phyloP scores from a whole-genome alignment of 148 eudicot species.

The Dysphania ambrosioides region DNA sequence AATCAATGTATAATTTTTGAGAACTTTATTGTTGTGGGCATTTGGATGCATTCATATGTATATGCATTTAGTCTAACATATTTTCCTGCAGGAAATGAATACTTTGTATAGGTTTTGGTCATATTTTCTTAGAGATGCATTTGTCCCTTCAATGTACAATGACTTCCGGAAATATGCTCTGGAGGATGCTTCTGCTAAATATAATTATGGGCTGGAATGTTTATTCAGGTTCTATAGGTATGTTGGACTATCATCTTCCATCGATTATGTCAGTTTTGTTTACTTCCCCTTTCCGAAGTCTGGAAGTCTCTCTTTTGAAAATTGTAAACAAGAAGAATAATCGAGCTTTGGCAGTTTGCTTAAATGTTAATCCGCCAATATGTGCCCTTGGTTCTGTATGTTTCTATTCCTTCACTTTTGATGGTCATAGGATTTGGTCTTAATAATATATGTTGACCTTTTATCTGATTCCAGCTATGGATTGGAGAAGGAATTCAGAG shows the following conservation, averaged over 20 bases:
- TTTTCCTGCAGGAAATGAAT: constrained; percentile 83
- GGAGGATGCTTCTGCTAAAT: constrained; percentile 83
- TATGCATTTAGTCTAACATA: not conserved
- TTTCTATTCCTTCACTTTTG: not conserved
- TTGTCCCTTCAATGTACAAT: constrained; percentile 70
- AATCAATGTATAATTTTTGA: not conserved
- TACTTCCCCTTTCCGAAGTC: not conserved
- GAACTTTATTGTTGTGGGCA: not conserved
- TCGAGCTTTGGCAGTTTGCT: not conserved
- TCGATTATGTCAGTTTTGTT: not conserved
- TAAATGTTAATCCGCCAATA: not conserved
- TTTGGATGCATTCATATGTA: not conserved
- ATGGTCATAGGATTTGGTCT: not conserved
- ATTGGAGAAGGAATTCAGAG: constrained; percentile 82
- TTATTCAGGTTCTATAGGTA: constrained; percentile 94
- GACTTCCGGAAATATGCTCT: constrained; percentile 70
- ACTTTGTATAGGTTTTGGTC: constrained; percentile 95
- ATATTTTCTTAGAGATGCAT: constrained; percentile 68
- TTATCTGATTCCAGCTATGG: constrained; percentile 66
- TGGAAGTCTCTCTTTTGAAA: not conserved
- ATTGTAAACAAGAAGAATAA: not conserved
- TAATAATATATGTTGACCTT: constrained; percentile 1
- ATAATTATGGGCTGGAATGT: constrained; percentile 87
- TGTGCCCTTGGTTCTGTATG: not conserved
- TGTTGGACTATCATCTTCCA: not conserved